Base-by-base conservation (phyloP, 2,329 filamentous ascomycete species). In the Pseudocercospora ulei region DNA sequence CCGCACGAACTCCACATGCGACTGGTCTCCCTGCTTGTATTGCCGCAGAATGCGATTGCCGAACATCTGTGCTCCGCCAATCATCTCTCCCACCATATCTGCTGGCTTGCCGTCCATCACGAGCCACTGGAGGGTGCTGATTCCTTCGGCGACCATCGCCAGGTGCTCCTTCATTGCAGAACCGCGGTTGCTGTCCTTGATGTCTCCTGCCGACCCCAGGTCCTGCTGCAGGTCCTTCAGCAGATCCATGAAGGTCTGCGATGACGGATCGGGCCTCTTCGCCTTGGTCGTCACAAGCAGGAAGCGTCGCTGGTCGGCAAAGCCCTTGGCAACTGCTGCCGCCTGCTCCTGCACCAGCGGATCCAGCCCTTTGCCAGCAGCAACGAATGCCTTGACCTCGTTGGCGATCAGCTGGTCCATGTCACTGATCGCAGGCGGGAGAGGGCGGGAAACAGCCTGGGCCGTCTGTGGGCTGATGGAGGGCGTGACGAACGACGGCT, bases 31-130 rank as follows among this genome's bases (percentile, higher is more conserved):
- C 48, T 82, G 87, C 65, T 92, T 95, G 62, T 82, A 79, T 54
- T 92, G 82, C 65, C 86, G 93, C 52, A 96, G 67, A 23, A 98
- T 83, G 53, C 87, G 78, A 67, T 98, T 96, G 20, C 90, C 90
- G 55, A 84, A 95, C 67, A 93, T 93, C 60, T 96, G 81, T 25
- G 87, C 84, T 35, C 85, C 80, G 18, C 80, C 78, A 12, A 93
- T 70, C 43, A 80, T 80, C 52, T 94, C 87, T 30, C 79, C 79
- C 30, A 96, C 81, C 55, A 87, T 83, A 56, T 90, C 87, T 48
- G 75, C 78, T 2, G 90, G 90, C 58, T 85, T 86, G 48, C 68
- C 72, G 36, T 92, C 82, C 33, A 90, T 75, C 0, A 80, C 82
- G 41, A 96, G 82, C 90, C 90, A 98, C 20, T 82, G 84, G 42